Evolutionary conservation across 2,329 filamentous ascomycete genomes (phyloP).

Genomic region (Exophiala dermatitidis): DNA sequence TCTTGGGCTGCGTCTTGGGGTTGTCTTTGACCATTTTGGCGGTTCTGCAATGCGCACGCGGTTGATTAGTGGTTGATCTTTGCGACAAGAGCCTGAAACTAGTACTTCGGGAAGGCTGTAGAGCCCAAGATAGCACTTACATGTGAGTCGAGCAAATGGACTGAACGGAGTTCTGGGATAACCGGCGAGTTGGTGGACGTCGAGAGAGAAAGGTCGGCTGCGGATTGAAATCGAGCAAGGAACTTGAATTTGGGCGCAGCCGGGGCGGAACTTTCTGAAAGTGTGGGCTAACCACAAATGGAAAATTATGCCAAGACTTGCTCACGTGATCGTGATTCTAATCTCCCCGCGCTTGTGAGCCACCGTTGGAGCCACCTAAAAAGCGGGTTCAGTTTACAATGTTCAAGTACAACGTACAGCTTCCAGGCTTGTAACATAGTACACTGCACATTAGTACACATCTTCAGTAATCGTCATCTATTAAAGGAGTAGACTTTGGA

Average conservation of each 20-base stretch:
- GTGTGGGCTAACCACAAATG: conserved; percentile 14
- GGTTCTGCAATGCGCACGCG: conserved; percentile 9
- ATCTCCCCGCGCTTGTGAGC: background rate
- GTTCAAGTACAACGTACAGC: no score
- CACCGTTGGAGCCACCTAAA: background rate
- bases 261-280: conserved; percentile 1
- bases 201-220: background rate
- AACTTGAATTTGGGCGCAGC: conserved; percentile 5
- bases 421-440: no score
- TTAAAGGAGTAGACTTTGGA: no score
- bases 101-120: background rate
- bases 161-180: background rate
- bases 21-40: conserved; percentile 27
- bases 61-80: background rate
- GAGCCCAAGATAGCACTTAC: background rate
- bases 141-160: background rate
- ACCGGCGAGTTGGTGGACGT: background rate
- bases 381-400: no score
- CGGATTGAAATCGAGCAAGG: conserved; percentile 1
- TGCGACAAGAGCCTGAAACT: background rate
- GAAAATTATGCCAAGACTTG: conserved; percentile 21
- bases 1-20: conserved; percentile 51
- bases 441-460: no score
- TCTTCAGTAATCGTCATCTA: no score
- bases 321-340: background rate